phyloP scores from a whole-genome alignment of 768 basidiomycete species.

The Phaeolepiota aurea region DNA sequence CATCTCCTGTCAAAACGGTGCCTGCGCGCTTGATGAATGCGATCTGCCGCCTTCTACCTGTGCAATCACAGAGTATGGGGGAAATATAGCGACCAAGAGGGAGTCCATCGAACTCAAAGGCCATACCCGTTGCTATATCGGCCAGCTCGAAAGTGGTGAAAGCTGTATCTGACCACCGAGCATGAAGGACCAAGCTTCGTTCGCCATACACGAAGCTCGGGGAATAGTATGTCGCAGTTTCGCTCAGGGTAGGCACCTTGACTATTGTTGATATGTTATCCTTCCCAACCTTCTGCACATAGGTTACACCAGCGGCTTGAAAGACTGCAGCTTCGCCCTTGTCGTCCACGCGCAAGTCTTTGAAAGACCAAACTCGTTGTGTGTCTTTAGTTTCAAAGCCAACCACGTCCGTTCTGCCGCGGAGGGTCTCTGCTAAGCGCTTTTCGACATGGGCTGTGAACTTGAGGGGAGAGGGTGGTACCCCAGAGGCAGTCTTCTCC shows the following conservation, averaged over 20 bases:
- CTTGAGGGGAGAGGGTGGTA: conserved; percentile 37
- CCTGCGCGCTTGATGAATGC: conserved; percentile 62
- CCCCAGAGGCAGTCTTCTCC: conserved; percentile 36
- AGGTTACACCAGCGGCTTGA: conserved; percentile 57
- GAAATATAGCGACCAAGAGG: conserved; percentile 61
- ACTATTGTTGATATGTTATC: conserved; percentile 13
- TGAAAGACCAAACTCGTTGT: conserved; percentile 55
- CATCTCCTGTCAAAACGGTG: conserved; percentile 48
- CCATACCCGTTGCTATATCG: conserved; percentile 32
- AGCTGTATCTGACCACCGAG: conserved; percentile 57
- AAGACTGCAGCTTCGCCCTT: conserved; percentile 47
- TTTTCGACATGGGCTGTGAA: conserved; percentile 61
- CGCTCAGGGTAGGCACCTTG: conserved; percentile 40
- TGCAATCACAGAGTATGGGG: conserved; percentile 43
- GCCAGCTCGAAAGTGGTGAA: conserved; percentile 64
- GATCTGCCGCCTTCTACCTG: conserved; percentile 32
- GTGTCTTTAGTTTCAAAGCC: conserved; percentile 43
- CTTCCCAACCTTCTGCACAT: conserved; percentile 34
- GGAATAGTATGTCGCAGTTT: conserved; percentile 50
- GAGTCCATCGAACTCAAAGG: conserved; percentile 44
- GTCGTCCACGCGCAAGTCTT: conserved; percentile 50
- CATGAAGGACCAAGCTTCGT: conserved; percentile 48
- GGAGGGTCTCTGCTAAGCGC: conserved; percentile 53
- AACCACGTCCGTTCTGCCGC: conserved; percentile 39
- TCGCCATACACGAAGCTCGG: conserved; percentile 53